Conservation (phyloP, 495 filamentous ascomycete species). For the Xylaria longipes region DNA sequence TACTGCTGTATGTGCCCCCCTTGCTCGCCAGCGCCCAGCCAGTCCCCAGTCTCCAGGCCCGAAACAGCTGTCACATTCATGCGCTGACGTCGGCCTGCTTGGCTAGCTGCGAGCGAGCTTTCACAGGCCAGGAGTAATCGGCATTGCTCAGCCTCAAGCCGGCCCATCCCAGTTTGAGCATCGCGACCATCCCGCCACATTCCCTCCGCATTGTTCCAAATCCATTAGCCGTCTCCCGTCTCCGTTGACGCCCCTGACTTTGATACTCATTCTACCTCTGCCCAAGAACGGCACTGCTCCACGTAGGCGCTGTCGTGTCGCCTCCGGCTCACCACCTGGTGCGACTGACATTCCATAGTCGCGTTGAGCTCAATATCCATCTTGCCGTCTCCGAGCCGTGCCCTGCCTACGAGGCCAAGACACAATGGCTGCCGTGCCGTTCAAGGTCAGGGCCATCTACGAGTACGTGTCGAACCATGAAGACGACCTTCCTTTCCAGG, state of each 20-base stretch:
- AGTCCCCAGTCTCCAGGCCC: constrained; percentile 18
- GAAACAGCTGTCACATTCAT: constrained; percentile 37
- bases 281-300: background rate
- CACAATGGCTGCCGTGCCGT: constrained; percentile 78
- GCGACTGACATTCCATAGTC: constrained; percentile 5
- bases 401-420: constrained; percentile 31
- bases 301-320: constrained; percentile 15
- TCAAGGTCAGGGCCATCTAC: constrained; percentile 94
- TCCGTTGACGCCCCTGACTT: background rate
- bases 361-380: background rate
- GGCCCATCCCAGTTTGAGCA: constrained; percentile 33
- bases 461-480: constrained; percentile 91
- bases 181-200: constrained; percentile 29
- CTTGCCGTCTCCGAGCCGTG: constrained; percentile 10
- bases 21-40: background rate
- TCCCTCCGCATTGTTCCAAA: constrained; percentile 28
- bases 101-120: constrained; percentile 35
- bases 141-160: constrained; percentile 42
- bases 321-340: constrained; percentile 4
- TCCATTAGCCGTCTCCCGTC: background rate
- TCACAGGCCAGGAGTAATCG: constrained; percentile 34
- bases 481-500: constrained; percentile 87
- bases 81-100: constrained; percentile 52
- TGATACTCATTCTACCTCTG: background rate
- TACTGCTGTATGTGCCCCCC: background rate